Percentiles rank a stretch among this genome's conserved stretches.
Evolutionary conservation across 2,329 filamentous ascomycete genomes (phyloP).

Genomic region (Microcera coccophila): DNA sequence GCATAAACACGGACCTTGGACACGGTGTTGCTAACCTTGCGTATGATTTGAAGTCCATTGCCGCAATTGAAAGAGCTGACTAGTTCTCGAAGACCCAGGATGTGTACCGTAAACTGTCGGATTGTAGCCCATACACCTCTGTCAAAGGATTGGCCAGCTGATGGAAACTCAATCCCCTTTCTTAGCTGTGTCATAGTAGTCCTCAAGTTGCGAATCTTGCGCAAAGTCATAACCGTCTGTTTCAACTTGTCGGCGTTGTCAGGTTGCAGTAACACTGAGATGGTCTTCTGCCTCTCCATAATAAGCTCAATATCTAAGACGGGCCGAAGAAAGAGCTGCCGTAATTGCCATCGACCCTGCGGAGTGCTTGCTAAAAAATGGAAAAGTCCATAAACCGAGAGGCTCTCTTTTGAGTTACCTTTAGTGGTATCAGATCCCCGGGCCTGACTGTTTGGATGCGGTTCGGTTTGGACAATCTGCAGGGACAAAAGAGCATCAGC

Average conservation of each 20-base stretch:
- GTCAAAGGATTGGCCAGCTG: conserved; percentile 50
- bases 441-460: conserved; percentile 76
- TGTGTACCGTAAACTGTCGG: conserved; percentile 64
- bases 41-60: conserved; percentile 16
- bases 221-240: conserved; percentile 58
- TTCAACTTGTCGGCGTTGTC: conserved; percentile 60
- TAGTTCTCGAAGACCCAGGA: conserved; percentile 64
- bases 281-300: conserved; percentile 64
- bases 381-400: conserved; percentile 83
- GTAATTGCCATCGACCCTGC: conserved; percentile 70
- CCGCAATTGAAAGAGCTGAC: conserved; percentile 34
- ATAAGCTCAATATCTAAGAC: conserved; percentile 66
- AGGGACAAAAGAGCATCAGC: conserved; percentile 75
- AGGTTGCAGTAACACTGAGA: conserved; percentile 61
- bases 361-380: conserved; percentile 69
- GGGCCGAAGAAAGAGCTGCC: conserved; percentile 79
- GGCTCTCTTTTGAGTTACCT: conserved; percentile 69
- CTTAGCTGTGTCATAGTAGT: conserved; percentile 64
- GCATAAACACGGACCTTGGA: not conserved
- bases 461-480: conserved; percentile 79
- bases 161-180: conserved; percentile 66
- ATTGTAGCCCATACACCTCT: conserved; percentile 72
- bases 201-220: conserved; percentile 72
- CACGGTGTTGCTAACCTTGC: conserved; percentile 42
- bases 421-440: conserved; percentile 48